Percentiles rank a stretch among this genome's conserved stretches.
phyloP scores from a whole-genome alignment of 129 eudicot genomes.

The Centrapalus pauciflorus region DNA sequence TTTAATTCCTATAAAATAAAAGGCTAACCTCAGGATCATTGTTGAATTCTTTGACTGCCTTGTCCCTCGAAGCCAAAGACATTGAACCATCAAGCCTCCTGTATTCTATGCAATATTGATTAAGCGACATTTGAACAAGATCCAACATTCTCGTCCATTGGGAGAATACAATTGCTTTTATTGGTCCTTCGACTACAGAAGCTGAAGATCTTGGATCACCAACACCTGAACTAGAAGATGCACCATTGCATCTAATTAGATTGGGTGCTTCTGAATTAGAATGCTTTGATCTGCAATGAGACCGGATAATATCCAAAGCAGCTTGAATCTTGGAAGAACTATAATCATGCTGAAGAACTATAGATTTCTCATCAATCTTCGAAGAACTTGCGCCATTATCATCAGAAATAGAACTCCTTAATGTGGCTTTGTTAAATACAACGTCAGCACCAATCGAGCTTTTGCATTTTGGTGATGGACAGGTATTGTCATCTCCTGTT shows the following conservation, averaged over 20 bases:
- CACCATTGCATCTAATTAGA: constrained; percentile 21
- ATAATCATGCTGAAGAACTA: constrained; percentile 52
- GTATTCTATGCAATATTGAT: constrained; percentile 37
- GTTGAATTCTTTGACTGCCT: constrained; percentile 85
- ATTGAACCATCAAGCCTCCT: constrained; percentile 97
- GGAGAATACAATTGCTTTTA: constrained; percentile 81
- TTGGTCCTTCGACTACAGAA: constrained; percentile 41
- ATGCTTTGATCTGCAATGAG: constrained; percentile 37
- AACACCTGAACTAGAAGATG: constrained; percentile 18
- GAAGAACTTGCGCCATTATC: constrained; percentile 29
- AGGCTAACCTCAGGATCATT: constrained; percentile 68
- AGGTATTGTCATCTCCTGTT: constrained; percentile 72
- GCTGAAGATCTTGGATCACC: no score
- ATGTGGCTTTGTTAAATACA: constrained; percentile 62
- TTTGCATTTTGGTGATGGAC: constrained; percentile 72
- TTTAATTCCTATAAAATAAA: background rate
- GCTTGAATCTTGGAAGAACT: constrained; percentile 76
- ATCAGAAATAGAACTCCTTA: constrained; percentile 52
- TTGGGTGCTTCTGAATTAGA: constrained; percentile 20
- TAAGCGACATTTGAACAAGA: constrained; percentile 62
- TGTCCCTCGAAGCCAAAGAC: constrained; percentile 77
- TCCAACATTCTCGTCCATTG: constrained; percentile 97
- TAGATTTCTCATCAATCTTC: constrained; percentile 34
- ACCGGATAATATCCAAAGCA: constrained; percentile 50
- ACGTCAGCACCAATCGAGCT: constrained; percentile 66